Conservation (phyloP, 805 yeast species). For the Zygosaccharomyces gambellarensis region DNA sequence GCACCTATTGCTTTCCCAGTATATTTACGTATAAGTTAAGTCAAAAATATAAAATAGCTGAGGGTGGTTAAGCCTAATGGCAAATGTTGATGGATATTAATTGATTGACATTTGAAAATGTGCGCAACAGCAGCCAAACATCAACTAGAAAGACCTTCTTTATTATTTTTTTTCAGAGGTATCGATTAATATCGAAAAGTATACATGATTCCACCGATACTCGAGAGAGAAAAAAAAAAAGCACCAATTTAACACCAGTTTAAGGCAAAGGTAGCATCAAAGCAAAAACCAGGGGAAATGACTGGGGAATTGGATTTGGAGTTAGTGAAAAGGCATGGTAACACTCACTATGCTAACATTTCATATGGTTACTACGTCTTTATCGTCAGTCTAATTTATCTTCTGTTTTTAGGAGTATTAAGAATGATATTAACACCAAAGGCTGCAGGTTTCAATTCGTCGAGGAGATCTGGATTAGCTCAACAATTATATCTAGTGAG, state of each 20-base stretch:
- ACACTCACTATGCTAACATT: slow-evolving; percentile 51
- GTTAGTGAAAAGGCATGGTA: slow-evolving; percentile 42
- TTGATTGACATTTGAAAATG: too few species aligned
- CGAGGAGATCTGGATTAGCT: slow-evolving; percentile 32
- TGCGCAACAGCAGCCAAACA: too few species aligned
- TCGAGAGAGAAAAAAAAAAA: not conserved
- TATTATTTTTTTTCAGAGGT: not conserved
- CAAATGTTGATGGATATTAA: too few species aligned
- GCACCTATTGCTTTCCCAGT: too few species aligned
- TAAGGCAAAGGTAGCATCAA: not conserved
- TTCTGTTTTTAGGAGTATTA: slow-evolving; percentile 34
- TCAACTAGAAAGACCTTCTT: not conserved
- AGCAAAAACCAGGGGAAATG: not conserved
- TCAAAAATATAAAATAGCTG: too few species aligned
- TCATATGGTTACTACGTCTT: slow-evolving; percentile 56
- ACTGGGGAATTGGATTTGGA: slow-evolving; percentile 2
- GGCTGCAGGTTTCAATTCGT: slow-evolving; percentile 39
- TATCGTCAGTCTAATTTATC: slow-evolving; percentile 39
- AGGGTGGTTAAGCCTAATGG: too few species aligned
- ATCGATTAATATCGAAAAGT: not conserved
- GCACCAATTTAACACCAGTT: not conserved
- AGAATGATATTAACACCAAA: slow-evolving; percentile 37
- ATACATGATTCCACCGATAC: not conserved
- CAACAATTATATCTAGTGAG: slow-evolving; percentile 36
- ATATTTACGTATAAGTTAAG: too few species aligned